These are phyloP conservation scores for Backusella sp. DNA, from an alignment of 192 early-diverging fungal genomes.

Conservation along the genomic window DNA sequence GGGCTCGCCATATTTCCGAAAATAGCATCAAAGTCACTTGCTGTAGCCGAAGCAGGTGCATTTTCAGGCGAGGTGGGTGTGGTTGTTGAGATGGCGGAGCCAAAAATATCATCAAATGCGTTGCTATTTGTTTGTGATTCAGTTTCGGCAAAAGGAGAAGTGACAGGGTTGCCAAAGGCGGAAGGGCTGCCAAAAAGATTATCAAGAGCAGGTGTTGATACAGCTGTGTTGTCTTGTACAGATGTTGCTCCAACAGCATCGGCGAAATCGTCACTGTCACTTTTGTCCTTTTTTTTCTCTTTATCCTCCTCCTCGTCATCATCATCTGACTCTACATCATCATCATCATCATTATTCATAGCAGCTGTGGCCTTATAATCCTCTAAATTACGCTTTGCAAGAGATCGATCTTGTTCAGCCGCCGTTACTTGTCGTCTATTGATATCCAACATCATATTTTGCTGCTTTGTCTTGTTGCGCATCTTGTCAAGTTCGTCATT, in stretches of 20 bases:
- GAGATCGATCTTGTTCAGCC: constrained; percentile 63
- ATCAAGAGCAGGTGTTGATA: constrained; percentile 3
- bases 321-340: not conserved
- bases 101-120: constrained; percentile 24
- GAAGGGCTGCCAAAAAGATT: constrained; percentile 21
- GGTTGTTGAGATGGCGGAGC: not conserved
- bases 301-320: not conserved
- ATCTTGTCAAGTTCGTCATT: constrained; percentile 54
- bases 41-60: not conserved
- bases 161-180: not conserved
- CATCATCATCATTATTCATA: not conserved
- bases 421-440: constrained; percentile 59
- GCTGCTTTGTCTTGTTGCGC: constrained; percentile 56
- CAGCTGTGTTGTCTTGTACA: not conserved
- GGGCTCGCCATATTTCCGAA: not conserved
- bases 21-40: constrained; percentile 12
- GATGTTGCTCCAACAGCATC: not conserved
- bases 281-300: not conserved
- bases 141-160: constrained; percentile 6
- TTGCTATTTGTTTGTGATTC: not conserved
- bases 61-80: not conserved
- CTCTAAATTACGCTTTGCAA: constrained; percentile 50
- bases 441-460: constrained; percentile 61
- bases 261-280: not conserved
- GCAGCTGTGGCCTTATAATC: constrained; percentile 36